Conservation (phyloP, 164 flowering plant genomes). For the Houttuynia cordata region DNA sequence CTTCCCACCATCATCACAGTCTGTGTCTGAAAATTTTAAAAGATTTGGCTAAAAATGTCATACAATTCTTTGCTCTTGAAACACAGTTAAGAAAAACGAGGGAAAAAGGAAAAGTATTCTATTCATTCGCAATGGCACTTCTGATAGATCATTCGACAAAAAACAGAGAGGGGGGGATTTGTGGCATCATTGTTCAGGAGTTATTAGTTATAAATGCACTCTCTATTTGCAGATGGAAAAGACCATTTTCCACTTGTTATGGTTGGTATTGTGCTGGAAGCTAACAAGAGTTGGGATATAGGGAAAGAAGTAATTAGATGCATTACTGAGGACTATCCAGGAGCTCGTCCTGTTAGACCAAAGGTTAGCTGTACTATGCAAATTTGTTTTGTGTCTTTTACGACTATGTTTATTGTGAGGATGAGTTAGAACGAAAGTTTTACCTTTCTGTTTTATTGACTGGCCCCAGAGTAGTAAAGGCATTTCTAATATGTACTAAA, state of each 20-base stretch:
- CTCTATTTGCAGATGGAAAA: conserved; percentile 58
- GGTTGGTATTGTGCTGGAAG: conserved; percentile 97
- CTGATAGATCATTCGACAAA: background rate
- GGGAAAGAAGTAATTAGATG: conserved; percentile 60
- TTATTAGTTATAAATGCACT: background rate
- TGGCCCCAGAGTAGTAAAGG: background rate
- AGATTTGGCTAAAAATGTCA: too few species aligned
- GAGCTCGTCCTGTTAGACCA: conserved; percentile 66
- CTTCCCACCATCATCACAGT: too few species aligned
- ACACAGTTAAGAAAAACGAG: background rate
- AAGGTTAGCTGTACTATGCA: conserved; percentile 39
- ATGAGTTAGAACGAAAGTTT: too few species aligned
- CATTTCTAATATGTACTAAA: too few species aligned
- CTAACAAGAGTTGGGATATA: conserved; percentile 78
- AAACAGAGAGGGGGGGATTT: background rate
- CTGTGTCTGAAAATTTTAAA: too few species aligned
- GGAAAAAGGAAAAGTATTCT: background rate
- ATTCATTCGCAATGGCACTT: background rate
- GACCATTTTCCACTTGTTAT: conserved; percentile 73
- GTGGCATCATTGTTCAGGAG: background rate
- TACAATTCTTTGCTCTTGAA: background rate
- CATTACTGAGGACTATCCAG: conserved; percentile 53
- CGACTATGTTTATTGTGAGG: background rate
- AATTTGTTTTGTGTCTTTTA: background rate
- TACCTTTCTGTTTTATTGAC: background rate